Conservation (phyloP, 768 basidiomycete genomes). For the Russula lepida region DNA sequence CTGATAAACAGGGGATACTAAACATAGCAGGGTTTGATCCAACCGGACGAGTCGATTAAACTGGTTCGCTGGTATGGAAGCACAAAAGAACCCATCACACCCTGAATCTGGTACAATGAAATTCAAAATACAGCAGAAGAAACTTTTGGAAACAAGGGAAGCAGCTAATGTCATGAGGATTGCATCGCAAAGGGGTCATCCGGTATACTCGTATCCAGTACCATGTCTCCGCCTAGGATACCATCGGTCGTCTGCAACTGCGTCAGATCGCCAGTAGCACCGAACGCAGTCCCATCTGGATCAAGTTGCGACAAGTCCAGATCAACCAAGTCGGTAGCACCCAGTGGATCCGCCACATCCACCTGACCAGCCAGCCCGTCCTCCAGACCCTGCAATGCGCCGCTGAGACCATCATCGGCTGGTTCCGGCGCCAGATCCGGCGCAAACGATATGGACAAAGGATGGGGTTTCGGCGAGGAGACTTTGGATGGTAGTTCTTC, state of each 20-base stretch:
- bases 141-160: neutral
- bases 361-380: constrained; percentile 37
- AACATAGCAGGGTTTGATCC: no score
- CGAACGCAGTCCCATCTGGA: constrained; percentile 55
- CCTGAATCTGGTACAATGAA: neutral
- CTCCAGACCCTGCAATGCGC: constrained; percentile 49
- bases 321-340: constrained; percentile 33
- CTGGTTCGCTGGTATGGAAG: neutral
- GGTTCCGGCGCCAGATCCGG: constrained; percentile 33
- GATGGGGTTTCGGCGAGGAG: constrained; percentile 61
- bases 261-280: constrained; percentile 43
- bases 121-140: neutral
- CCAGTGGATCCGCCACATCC: constrained; percentile 22
- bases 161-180: neutral
- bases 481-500: constrained; percentile 48
- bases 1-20: no score
- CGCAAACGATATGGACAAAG: constrained; percentile 44
- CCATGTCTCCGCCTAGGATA: constrained; percentile 47
- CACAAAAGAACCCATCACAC: neutral
- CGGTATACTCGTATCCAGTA: constrained; percentile 41
- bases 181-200: constrained; percentile 48
- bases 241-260: constrained; percentile 47
- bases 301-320: constrained; percentile 59
- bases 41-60: no score
- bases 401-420: constrained; percentile 33